Evolutionary conservation across 2,329 filamentous ascomycete species (phyloP), one percentile per base, ranked within the genome.

Genomic region (Metarhizium guizhouense): DNA sequence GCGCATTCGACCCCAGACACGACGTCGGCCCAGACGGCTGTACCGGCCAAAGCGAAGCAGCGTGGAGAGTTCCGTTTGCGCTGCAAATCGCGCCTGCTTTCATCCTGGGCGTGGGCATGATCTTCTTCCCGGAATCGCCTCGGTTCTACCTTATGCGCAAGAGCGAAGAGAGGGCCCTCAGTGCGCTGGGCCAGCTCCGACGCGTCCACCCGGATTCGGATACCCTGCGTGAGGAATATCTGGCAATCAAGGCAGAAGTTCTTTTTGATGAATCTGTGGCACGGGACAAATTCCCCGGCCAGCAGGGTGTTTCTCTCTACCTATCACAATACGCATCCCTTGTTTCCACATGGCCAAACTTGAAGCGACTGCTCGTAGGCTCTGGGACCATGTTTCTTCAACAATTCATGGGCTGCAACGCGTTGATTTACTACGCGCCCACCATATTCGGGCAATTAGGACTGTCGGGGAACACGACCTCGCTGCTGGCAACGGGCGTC

Each of bases 361-460:
- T 69, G 47, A 71, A 68, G 54, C 76, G 83, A 55, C 70, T 83
- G 2, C 58, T 75, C 6, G 80, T 82, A 30, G 82, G 81, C 14
- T 81, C 77, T 61, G 59, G 71, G 10, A 71, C 83, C 8, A 82
- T 85, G 68, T 76, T 76, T 55, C 74, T 86, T 5, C 82, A 77
- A 58, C 74, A 81, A 48, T 76, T 76, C 52, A 74, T 72, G 63
- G 75, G 74, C 0, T 72, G 70, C 59, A 77, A 77, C 53, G 74
- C 74, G 0, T 68, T 78, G 52, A 76, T 78, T 20, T 77, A 76
- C 63, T 78, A 77, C 53, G 74, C 74, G 0, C 75, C 76, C 0
- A 75, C 68, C 1, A 75, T 78, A 16, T 78, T 78, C 59, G 61
- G 56, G 0, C 70, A 74, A 50, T 62, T 79, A 1, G 76, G 76